Base-by-base conservation (phyloP, 1,284 basidiomycete genomes). In the Papiliotrema flavescens region DNA sequence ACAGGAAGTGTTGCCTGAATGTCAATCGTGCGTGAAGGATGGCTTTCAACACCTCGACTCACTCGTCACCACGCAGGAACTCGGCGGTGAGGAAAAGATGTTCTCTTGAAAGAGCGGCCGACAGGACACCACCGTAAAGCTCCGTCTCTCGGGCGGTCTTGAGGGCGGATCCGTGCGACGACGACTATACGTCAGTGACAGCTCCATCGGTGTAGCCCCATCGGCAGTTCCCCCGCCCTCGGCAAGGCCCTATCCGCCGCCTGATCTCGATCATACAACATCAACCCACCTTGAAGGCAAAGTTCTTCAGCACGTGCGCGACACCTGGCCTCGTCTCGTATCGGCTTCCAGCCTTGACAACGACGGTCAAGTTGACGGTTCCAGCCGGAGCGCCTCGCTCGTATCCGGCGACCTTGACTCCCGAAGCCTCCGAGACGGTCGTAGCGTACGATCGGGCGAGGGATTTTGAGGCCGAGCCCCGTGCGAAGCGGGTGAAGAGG, bases 11-110 rank as follows among this genome's bases (percentile, higher is more conserved):
- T 49, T 81, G 76, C 76, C 92, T 94, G 73, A 5, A 17, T n/a
- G 39, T 17, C 15, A 20, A 40, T 40, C 17, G 20, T n/a, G 17
- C 39, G 39, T n/a, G 37, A 14, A 47, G 15, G 53, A 17, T 1
- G 36, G 14, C 42, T 23, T 1, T 9, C 35, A 19, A 15, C 39
- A 19, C 15, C 23, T 34, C 36, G n/a, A 89, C 90, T 80, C 77
- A 97, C 94, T 98, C 95, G 76, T 98, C 92, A 50, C 91, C 94
- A 60, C 87, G 85, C 66, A 98, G 79, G 80, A 98, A 98, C 75
- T 98, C 93, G 60, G 95, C 92, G 46, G 89, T 95, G 67, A 94
- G 79, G 61, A 90, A 85, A 46, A 98, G 83, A 79, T 97, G 87
- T 80, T 98, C 95, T 67, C 94, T 82, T 40, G 87, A 84, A 65